A percentile compares a stretch with the other conserved stretches of the same genome.
phyloP scores from a whole-genome alignment of 257 asterid genomes.

The Solanum chmielewskii region DNA sequence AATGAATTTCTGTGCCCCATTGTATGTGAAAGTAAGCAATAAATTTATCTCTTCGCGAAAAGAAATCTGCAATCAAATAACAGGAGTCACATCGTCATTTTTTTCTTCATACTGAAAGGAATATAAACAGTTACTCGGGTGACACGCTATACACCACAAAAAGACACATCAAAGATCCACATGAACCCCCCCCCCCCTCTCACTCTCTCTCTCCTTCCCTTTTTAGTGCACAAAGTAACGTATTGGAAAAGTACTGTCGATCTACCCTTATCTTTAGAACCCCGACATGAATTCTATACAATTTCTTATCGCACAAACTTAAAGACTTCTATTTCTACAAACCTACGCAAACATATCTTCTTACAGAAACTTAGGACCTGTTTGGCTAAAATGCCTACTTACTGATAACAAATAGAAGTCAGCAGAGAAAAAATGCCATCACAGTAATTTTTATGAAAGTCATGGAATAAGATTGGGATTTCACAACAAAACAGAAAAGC shows the following conservation, averaged over 20 bases:
- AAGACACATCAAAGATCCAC: not conserved
- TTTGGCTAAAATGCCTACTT: not conserved
- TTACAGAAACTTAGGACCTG: not conserved
- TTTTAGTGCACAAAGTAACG: not conserved
- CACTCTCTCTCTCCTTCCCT: not conserved
- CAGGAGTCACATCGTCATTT: not conserved
- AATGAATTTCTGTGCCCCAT: slow-evolving; percentile 65
- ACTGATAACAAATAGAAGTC: not conserved
- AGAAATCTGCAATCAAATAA: slow-evolving; percentile 16
- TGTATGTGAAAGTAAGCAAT: not conserved
- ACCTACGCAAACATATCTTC: not conserved
- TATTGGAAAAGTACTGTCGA: not conserved
- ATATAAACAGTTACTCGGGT: not conserved
- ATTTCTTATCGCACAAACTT: not conserved
- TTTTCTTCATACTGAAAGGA: not conserved
- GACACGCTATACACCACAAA: not conserved
- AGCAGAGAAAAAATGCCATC: not conserved
- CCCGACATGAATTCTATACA: not conserved
- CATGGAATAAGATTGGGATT: not conserved
- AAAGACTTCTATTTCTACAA: not conserved
- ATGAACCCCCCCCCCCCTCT: not conserved
- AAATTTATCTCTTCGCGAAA: not conserved
- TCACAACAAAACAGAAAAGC: not conserved
- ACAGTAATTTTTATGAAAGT: not conserved
- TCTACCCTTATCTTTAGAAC: not conserved